Evolutionary conservation across 768 basidiomycete genomes (phyloP).

Genomic region (Myochromella boudieri): DNA sequence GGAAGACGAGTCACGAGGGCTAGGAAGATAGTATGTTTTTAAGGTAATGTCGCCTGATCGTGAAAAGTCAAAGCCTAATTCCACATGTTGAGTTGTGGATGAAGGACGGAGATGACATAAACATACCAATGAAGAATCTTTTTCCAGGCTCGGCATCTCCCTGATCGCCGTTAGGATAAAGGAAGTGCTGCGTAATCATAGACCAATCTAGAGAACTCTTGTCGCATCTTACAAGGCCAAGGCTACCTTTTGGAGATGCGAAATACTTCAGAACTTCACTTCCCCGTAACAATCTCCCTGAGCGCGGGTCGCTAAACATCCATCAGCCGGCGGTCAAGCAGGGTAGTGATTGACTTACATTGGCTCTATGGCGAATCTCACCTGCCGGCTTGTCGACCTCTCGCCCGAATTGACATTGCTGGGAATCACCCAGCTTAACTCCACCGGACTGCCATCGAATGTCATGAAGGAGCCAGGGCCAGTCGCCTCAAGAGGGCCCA

Average conservation of each 20-base stretch:
- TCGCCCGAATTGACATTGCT: constrained; percentile 15
- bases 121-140: constrained; percentile 31
- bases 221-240: constrained; percentile 25
- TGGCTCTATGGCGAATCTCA: constrained; percentile 34
- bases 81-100: neutral
- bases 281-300: constrained; percentile 23
- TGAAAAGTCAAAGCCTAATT: constrained; percentile 30
- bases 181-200: constrained; percentile 25
- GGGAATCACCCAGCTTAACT: constrained; percentile 33
- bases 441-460: constrained; percentile 30
- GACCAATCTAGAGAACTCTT: constrained; percentile 26
- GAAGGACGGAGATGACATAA: neutral
- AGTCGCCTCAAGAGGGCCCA: constrained; percentile 24
- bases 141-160: constrained; percentile 20
- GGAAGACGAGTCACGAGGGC: constrained; percentile 11
- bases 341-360: constrained; percentile 19
- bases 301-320: constrained; percentile 24
- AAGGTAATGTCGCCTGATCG: constrained; percentile 24
- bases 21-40: constrained; percentile 31
- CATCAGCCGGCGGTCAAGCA: neutral
- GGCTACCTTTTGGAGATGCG: constrained; percentile 24
- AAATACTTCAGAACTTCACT: constrained; percentile 27
- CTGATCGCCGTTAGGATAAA: constrained; percentile 21
- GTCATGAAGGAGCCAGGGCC: constrained; percentile 29
- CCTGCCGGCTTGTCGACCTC: constrained; percentile 20